Percentiles rank a stretch among this genome's conserved stretches.
Conservation (phyloP, 352 stramenopile genomes). For the Globisporangium paddicum region DNA sequence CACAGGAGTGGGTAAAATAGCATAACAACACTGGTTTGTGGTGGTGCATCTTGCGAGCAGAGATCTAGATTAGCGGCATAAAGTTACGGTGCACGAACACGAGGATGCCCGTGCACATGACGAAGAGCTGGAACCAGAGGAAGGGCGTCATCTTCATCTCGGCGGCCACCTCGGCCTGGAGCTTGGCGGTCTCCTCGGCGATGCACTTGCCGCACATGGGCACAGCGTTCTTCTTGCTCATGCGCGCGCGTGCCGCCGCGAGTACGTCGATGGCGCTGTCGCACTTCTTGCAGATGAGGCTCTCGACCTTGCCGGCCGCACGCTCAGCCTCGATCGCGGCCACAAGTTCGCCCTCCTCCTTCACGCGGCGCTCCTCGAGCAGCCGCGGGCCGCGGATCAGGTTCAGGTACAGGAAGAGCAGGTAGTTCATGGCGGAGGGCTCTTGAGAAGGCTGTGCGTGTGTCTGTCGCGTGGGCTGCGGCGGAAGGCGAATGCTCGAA, state of each 20-base stretch:
- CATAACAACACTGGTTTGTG: background rate
- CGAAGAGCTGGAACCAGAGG: conserved; percentile 63
- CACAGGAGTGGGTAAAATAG: background rate
- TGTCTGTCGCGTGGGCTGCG: conserved; percentile 11
- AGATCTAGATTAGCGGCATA: conserved; percentile 40
- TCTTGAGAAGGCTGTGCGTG: background rate
- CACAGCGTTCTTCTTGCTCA: conserved; percentile 10
- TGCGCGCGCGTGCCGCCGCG: conserved; percentile 20
- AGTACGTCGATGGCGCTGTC: conserved; percentile 40
- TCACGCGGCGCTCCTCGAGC: conserved; percentile 30
- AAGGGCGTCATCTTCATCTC: conserved; percentile 66
- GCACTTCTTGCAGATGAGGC: conserved; percentile 74
- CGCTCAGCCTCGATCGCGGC: conserved; percentile 24
- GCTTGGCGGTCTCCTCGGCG: conserved; percentile 12
- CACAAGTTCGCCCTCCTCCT: conserved; percentile 26
- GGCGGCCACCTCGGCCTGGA: conserved; percentile 15
- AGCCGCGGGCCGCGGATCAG: conserved; percentile 58
- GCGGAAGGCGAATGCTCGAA: background rate
- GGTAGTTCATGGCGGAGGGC: conserved; percentile 52
- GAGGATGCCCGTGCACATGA: conserved; percentile 46
- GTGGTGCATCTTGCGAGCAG: background rate
- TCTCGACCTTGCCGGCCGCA: conserved; percentile 38
- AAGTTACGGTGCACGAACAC: conserved; percentile 74
- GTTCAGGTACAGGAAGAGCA: conserved; percentile 77
- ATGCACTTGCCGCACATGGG: conserved; percentile 46